Evolutionary conservation across 164 flowering plant species (phyloP).

Genomic region (Pachysandra terminalis): DNA sequence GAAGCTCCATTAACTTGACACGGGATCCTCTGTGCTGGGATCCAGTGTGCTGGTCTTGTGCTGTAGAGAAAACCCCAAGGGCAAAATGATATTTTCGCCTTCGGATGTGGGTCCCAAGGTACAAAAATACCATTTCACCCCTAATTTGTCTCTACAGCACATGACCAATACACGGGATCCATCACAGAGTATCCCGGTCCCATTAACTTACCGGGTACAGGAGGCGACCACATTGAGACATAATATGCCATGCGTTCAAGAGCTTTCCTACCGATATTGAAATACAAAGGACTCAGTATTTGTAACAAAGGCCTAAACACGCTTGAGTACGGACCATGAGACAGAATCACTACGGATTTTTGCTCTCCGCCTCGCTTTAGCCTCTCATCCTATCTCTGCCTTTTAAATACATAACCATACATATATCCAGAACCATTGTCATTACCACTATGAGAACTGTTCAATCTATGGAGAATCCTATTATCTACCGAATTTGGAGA

Average conservation of each 20-base stretch:
- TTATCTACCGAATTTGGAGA: constrained; percentile 18
- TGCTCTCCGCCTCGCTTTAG: constrained; percentile 97
- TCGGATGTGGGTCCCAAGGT: too few relatives aligned
- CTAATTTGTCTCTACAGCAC: too few relatives aligned
- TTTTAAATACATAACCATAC: constrained; percentile 94
- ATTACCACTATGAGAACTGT: constrained; percentile 1
- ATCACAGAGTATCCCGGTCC: too few relatives aligned
- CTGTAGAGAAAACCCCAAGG: too few relatives aligned
- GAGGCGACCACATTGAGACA: constrained; percentile 86
- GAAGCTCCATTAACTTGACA: too few relatives aligned
- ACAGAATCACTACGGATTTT: constrained; percentile 89
- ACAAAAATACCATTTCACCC: too few relatives aligned
- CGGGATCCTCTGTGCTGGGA: too few relatives aligned
- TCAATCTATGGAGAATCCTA: constrained; percentile 7
- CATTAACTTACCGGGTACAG: constrained; percentile 70
- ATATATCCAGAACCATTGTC: constrained; percentile 35
- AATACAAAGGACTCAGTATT: constrained; percentile 92
- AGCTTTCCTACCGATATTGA: too few relatives aligned
- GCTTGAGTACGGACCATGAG: constrained; percentile 69
- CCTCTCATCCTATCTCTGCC: constrained; percentile 98
- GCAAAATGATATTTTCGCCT: too few relatives aligned
- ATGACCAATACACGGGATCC: too few relatives aligned
- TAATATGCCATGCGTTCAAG: constrained; percentile 77
- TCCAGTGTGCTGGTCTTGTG: too few relatives aligned
- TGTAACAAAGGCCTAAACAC: constrained; percentile 92